Evolutionary conservation across 2,329 filamentous ascomycete genomes (phyloP), one percentile per base, ranked within the genome.

Genomic region (Fusarium burgessii): DNA sequence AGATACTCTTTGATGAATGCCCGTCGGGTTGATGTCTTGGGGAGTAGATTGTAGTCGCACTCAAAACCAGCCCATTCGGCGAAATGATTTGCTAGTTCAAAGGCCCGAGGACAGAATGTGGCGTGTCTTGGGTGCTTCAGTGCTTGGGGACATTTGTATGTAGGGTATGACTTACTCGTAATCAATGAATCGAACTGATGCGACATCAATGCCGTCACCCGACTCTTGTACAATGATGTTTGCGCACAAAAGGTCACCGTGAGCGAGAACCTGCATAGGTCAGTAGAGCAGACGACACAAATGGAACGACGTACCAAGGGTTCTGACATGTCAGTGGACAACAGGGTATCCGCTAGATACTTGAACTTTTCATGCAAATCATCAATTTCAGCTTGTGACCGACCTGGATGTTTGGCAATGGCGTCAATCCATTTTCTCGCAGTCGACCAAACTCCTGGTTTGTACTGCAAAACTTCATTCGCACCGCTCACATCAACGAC

Each of bases 31-130:
- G 69, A 74, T 23, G 40, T 67, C 25, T 64, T 64, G 20, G 70
- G 70, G 4, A 73, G 29, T 1, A 64, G 46, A 38, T 23, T 32
- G 50, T 74, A 74, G 50, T 74, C 62, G 25, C 72, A 74, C 35
- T 68, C 62, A 23, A 74, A 74, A 5, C 72, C 72, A 3, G 71
- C 43, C 72, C 72, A 74, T 20, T 74, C 72, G 29, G 72, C 71
- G 40, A 74, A 74, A 57, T 74, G 71, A 50, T 74, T 74, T 9
- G 72, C 72, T 3, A 74, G 62, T 13, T 74, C 72, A 47, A 74
- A 74, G 23, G 72, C 72, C 51, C 59, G 59, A 15, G 71, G 69
- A 15, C 69, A 74, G n/a, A 68, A 73, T 7, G 72, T 74, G 38
- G 72, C 66, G 51, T 74, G 72, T 59, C 72, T 74, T n/a, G 9